phyloP scores from a whole-genome alignment of 192 early-diverging fungal genomes.

The Rhizophagus sp. region DNA sequence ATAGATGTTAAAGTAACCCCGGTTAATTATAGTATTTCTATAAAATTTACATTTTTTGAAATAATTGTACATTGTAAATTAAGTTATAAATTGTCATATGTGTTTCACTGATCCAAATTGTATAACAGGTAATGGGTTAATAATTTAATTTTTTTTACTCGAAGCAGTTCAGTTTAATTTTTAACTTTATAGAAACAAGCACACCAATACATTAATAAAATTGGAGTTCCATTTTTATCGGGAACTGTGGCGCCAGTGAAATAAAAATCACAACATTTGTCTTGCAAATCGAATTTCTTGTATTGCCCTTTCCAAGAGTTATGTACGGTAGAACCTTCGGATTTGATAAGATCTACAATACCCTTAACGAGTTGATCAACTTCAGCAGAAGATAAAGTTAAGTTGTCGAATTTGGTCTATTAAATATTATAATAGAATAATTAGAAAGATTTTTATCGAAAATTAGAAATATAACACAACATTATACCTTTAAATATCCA shows the following conservation, averaged over 20 bases:
- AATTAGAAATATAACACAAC: not conserved
- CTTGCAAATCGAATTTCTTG: not conserved
- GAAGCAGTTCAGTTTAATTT: not conserved
- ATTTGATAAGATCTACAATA: not conserved
- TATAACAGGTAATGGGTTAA: no score
- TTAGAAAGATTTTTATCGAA: not conserved
- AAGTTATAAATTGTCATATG: no score
- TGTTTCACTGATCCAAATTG: no score
- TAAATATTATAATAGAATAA: not conserved
- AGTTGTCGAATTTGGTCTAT: not conserved
- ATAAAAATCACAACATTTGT: conserved; percentile 1
- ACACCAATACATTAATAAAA: conserved; percentile 3
- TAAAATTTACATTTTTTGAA: no score
- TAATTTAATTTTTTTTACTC: no score
- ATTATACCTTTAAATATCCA: conserved; percentile 3
- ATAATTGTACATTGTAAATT: no score
- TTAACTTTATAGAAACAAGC: not conserved
- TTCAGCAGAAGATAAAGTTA: not conserved
- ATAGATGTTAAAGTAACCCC: no score
- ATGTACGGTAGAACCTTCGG: not conserved
- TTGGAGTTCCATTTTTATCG: not conserved
- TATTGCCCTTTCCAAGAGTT: not conserved
- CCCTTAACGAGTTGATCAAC: not conserved
- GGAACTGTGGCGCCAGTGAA: not conserved
- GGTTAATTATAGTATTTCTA: no score